Base-by-base conservation (phyloP, 495 filamentous ascomycete genomes). In the Penicillium taxi region DNA sequence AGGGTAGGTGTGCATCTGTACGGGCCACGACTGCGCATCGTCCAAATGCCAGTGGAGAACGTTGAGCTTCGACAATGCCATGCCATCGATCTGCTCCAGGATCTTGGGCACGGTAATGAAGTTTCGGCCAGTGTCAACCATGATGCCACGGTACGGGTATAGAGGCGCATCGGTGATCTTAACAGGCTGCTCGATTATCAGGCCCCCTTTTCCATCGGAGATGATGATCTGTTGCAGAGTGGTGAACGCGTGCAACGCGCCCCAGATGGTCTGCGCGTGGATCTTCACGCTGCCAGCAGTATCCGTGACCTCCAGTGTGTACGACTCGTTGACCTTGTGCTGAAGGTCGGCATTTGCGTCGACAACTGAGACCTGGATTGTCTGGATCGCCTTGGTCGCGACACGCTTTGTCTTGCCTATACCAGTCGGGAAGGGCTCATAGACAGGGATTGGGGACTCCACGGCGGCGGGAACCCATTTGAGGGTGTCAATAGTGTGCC, bases 171-270 rank as follows among this genome's bases (percentile, higher is more conserved):
- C 69, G 28, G 60, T 18, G 42, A 73, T 72, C 13, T 45, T 40
- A 16, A 73, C 69, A 0, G 67, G 64, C 42, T 73, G 65, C 47
- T 73, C 69, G 25, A 73, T 56, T 4, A 69, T 53, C 35, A 76
- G 42, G 0, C 63, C 63, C 8, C 65, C 66, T 8, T 59, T 38
- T 9, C 63, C 61, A 15, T 72, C 58, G 0, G 59, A 64, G 43
- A 73, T 73, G 34, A 75, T 55, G 9, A 75, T 42, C 44, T 75
- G 72, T 39, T 69, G 66, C 20, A 75, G 50, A 7, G 74, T 78
- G n/a, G 72, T 76, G 41, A 78, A 73, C 9, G 73, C 74, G 49
- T 75, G 72, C 6, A 78, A 50, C n/a, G 68, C 70, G 20, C 73
- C 74, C 63, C 70, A 70, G 38, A 64, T 55, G 0, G 73, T 73